Evolutionary conservation across 2,329 filamentous ascomycete species (phyloP).

Genomic region (Aspergillus felis): DNA sequence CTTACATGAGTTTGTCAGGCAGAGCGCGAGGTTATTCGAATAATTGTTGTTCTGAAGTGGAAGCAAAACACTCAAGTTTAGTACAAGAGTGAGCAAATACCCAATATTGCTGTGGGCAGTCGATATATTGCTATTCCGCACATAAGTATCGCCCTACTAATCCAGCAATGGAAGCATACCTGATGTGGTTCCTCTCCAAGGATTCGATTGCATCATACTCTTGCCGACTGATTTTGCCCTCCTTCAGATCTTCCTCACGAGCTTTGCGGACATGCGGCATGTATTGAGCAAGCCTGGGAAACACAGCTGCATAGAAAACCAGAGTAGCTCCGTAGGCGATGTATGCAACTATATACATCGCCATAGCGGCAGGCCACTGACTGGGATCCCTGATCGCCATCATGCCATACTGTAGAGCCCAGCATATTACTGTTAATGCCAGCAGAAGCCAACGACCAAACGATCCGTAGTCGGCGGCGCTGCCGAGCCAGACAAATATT

Average conservation of each 20-base stretch:
- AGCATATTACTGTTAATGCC: constrained; percentile 38
- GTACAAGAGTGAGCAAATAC: constrained; percentile 36
- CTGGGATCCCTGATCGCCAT: constrained; percentile 33
- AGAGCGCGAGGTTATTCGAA: constrained; percentile 39
- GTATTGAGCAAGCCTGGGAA: constrained; percentile 38
- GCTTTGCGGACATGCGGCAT: constrained; percentile 42
- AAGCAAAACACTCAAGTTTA: constrained; percentile 39
- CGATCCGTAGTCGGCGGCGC: constrained; percentile 41
- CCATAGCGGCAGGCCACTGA: constrained; percentile 42
- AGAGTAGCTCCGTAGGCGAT: constrained; percentile 39
- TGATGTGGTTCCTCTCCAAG: constrained; percentile 41
- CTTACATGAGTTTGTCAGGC: constrained; percentile 41
- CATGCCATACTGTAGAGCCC: constrained; percentile 41
- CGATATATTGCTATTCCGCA: constrained; percentile 31
- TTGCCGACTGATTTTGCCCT: constrained; percentile 34
- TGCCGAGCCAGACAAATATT: constrained; percentile 41
- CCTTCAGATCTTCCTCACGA: constrained; percentile 37
- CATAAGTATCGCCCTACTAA: constrained; percentile 2
- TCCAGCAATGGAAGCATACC: constrained; percentile 12
- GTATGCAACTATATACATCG: constrained; percentile 39
- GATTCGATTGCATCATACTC: constrained; percentile 42
- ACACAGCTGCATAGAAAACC: constrained; percentile 43
- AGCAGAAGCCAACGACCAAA: constrained; percentile 42
- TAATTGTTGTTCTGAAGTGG: constrained; percentile 35
- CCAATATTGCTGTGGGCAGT: constrained; percentile 44